A percentile compares a stretch with the other conserved stretches of the same genome.
Conservation (phyloP, 805 yeast genomes). For the Wickerhamiella domercqiae region DNA sequence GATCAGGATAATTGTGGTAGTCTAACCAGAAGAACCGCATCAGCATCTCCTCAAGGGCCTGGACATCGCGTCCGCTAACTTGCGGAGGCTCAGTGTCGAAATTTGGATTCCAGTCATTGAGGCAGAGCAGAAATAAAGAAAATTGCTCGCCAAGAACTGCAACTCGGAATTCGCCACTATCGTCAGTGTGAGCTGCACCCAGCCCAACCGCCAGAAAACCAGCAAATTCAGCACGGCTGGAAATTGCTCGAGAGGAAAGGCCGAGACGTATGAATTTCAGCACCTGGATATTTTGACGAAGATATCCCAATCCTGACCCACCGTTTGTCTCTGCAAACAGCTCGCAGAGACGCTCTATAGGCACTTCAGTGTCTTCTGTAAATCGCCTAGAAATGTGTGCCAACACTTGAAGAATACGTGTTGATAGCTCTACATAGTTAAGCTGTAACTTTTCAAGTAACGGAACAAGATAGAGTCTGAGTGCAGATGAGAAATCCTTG, state of each 20-base stretch:
- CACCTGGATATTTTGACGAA: conserved; percentile 7
- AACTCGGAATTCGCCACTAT: not conserved
- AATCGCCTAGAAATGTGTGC: conserved; percentile 23
- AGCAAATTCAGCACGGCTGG: not conserved
- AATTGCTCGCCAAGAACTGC: conserved; percentile 10
- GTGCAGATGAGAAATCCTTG: conserved; percentile 43
- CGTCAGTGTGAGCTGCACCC: not conserved
- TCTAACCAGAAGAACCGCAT: not conserved
- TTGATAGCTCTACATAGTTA: conserved; percentile 46
- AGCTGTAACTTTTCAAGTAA: conserved; percentile 65
- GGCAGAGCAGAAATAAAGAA: conserved; percentile 7
- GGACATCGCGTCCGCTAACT: not conserved
- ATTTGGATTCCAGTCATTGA: conserved; percentile 3
- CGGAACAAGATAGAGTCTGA: conserved; percentile 59
- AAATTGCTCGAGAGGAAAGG: not conserved
- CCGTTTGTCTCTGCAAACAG: not conserved
- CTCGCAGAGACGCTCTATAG: conserved; percentile 42
- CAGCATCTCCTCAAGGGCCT: not conserved
- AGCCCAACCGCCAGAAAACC: not conserved
- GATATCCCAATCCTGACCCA: not conserved
- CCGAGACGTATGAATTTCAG: conserved; percentile 5
- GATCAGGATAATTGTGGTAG: not conserved
- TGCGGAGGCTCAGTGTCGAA: not conserved
- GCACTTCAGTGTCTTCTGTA: conserved; percentile 27
- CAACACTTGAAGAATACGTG: conserved; percentile 48